phyloP scores from a whole-genome alignment of 2,329 filamentous ascomycete species.

The Colletotrichum lupini region DNA sequence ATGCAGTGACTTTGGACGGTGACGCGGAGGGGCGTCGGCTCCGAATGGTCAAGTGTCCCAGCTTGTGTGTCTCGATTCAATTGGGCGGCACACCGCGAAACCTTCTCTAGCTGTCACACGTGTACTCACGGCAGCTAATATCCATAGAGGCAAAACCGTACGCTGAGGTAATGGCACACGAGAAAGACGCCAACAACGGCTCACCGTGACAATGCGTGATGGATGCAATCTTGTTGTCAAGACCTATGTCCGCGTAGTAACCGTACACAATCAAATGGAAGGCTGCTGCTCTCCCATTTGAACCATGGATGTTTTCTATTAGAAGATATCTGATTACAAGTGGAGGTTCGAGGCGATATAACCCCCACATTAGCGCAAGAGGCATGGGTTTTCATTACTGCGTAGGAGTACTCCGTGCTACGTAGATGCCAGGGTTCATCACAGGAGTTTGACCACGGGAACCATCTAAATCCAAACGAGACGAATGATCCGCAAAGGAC shows the following conservation, averaged over 20 bases:
- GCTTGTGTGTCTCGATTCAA: not conserved
- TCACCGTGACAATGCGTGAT: too few species aligned
- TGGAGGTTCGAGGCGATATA: not conserved
- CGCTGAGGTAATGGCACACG: too few species aligned
- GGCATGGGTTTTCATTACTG: too few species aligned
- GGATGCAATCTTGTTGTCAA: not conserved
- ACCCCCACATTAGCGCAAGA: not conserved
- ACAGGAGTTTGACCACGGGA: not conserved
- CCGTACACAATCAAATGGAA: not conserved
- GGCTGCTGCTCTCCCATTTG: not conserved
- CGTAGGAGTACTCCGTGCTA: too few species aligned
- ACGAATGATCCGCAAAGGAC: not conserved
- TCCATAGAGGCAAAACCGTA: not conserved
- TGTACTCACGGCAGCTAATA: not conserved
- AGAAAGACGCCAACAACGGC: too few species aligned
- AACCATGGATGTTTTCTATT: not conserved
- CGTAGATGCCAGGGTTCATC: not conserved
- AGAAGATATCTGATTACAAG: not conserved
- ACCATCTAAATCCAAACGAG: not conserved
- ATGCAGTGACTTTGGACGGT: slow-evolving; percentile 8
- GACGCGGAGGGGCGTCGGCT: not conserved
- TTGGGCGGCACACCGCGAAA: not conserved
- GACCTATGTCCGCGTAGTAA: not conserved
- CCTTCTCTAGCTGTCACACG: not conserved
- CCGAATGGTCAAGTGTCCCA: not conserved